Evolutionary conservation across 306 rosid species (phyloP).

Genomic region (Vigna hirtella): DNA sequence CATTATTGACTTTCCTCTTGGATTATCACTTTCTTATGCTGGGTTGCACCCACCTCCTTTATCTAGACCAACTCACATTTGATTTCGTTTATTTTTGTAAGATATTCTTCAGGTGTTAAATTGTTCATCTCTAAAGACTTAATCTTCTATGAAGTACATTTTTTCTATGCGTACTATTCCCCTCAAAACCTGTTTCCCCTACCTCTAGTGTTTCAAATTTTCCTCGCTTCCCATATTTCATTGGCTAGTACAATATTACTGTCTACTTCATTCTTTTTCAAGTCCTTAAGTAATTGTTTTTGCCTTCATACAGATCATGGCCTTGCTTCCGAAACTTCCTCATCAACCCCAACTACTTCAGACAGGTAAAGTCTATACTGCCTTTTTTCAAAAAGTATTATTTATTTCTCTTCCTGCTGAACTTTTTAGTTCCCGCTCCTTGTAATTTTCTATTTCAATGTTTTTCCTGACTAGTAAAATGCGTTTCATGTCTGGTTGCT

Average conservation of each 20-base stretch:
- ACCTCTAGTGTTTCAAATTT: not conserved
- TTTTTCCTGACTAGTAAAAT: constrained; percentile 28
- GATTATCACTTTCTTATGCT: not conserved
- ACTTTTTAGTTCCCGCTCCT: constrained; percentile 8
- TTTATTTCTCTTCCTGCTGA: constrained; percentile 19
- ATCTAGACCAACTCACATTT: not conserved
- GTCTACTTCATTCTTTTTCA: not conserved
- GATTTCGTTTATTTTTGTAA: not conserved
- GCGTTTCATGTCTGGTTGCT: constrained; percentile 36
- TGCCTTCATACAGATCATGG: constrained; percentile 70
- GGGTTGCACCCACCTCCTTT: not conserved
- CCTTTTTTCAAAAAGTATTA: not conserved
- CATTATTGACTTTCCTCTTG: not conserved
- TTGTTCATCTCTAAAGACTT: not conserved
- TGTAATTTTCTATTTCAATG: constrained; percentile 41
- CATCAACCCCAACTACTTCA: constrained; percentile 92
- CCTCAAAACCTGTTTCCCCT: not conserved
- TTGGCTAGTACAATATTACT: not conserved
- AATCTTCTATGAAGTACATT: not conserved
- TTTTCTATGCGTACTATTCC: not conserved
- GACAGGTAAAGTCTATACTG: constrained; percentile 69
- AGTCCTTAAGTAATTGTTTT: constrained; percentile 6
- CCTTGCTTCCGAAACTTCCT: constrained; percentile 80
- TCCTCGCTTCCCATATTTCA: not conserved
- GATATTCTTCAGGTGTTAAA: not conserved